Evolutionary conservation across 768 basidiomycete species (phyloP).

Genomic region (Mycena epipterygia): DNA sequence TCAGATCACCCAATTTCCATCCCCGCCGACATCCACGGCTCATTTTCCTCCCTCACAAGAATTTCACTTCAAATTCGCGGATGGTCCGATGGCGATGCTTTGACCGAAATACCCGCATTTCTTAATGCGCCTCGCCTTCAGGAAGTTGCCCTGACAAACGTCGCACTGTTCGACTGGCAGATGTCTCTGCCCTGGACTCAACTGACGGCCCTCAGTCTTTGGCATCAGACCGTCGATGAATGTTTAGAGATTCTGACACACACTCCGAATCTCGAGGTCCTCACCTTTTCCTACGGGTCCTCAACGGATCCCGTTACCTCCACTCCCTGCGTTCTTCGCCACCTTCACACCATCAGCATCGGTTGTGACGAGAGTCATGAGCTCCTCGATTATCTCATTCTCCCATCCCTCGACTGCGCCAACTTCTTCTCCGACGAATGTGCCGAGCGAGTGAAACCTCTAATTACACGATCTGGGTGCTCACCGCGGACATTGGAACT

Average conservation of each 20-base stretch:
- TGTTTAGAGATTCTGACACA: background rate
- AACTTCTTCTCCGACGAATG: background rate
- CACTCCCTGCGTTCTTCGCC: background rate
- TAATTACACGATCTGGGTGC: background rate
- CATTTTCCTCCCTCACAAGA: background rate
- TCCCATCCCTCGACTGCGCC: background rate
- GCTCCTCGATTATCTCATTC: background rate
- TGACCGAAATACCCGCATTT: background rate
- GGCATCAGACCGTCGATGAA: background rate
- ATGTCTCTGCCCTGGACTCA: background rate
- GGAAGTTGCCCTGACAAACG: background rate
- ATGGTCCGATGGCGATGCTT: background rate
- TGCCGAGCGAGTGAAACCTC: background rate
- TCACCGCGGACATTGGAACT: background rate
- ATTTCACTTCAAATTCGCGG: background rate
- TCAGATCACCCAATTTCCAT: slow-evolving; percentile 1
- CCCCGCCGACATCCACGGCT: slow-evolving; percentile 2
- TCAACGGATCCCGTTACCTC: background rate
- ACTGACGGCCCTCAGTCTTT: background rate
- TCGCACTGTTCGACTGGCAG: background rate
- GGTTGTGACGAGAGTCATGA: background rate
- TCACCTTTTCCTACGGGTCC: background rate
- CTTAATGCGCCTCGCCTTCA: background rate
- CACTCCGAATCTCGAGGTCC: background rate
- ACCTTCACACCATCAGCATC: background rate